Percentiles rank a stretch among this genome's conserved stretches.
Conservation (phyloP, 1,284 basidiomycete species). For the Omphalotus olearius region DNA sequence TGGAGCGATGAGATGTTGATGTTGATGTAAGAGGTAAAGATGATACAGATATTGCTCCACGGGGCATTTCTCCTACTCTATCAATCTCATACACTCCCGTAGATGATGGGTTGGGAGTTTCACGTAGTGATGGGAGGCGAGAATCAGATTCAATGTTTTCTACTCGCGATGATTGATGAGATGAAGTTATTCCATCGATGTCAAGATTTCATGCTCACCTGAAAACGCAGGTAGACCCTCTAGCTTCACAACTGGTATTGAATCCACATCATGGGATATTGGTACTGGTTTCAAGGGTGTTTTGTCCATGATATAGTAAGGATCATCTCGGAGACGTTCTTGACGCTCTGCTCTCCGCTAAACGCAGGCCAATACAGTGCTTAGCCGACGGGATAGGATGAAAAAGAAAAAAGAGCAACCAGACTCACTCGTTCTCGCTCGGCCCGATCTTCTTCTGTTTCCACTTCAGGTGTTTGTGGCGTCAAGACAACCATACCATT, state of each 20-base stretch:
- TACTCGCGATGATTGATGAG: constrained; percentile 1
- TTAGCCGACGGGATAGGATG: neutral
- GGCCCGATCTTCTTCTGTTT: constrained; percentile 52
- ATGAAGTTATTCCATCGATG: neutral
- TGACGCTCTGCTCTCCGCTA: constrained; percentile 73
- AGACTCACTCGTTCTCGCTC: constrained; percentile 57
- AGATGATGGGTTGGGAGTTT: constrained; percentile 28
- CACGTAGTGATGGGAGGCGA: constrained; percentile 34
- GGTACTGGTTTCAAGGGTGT: constrained; percentile 27
- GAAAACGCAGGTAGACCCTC: constrained; percentile 59
- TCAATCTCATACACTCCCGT: constrained; percentile 58
- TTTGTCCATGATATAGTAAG: constrained; percentile 82
- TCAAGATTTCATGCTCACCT: constrained; percentile 26
- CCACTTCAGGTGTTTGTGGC: constrained; percentile 34
- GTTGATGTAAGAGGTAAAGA: constrained; percentile 15
- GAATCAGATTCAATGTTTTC: constrained; percentile 27
- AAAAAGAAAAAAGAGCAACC: constrained; percentile 1
- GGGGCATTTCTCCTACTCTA: constrained; percentile 82
- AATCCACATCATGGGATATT: constrained; percentile 65
- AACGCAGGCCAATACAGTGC: neutral
- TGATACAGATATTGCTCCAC: constrained; percentile 34
- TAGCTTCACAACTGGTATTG: constrained; percentile 80
- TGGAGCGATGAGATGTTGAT: constrained; percentile 20
- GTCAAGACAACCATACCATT: constrained; percentile 28
- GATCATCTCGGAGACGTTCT: constrained; percentile 76